Percentiles rank a stretch among this genome's conserved stretches.
Conservation (phyloP, 164 flowering plant genomes). For the Dillenia suffruticosa region DNA sequence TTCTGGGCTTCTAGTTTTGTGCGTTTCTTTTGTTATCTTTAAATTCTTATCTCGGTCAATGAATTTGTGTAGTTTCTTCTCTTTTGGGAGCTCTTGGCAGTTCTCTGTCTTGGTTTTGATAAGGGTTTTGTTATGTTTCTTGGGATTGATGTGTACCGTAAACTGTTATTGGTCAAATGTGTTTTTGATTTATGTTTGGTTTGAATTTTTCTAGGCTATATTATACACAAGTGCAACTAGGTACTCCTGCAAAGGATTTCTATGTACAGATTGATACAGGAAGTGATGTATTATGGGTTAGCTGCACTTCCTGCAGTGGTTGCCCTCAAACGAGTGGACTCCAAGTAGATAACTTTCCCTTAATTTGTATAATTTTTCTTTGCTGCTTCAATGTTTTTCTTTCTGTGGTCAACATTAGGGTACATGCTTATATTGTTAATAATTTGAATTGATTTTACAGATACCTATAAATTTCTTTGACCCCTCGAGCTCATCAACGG, state of each 20-base stretch:
- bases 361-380: neutral
- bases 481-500: constrained; percentile 64
- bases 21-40: neutral
- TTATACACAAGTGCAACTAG: constrained; percentile 68
- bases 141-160: neutral
- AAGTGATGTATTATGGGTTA: constrained; percentile 92
- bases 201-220: constrained; percentile 57
- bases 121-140: neutral
- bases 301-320: constrained; percentile 70
- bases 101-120: neutral
- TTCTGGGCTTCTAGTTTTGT: neutral
- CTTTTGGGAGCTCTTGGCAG: neutral
- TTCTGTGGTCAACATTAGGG: too few species aligned
- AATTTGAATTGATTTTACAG: constrained; percentile 27
- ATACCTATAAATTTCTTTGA: constrained; percentile 61
- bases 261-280: constrained; percentile 96
- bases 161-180: neutral
- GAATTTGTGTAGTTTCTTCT: neutral
- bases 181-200: neutral
- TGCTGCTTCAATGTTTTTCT: too few species aligned
- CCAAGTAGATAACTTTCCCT: constrained; percentile 36
- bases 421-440: too few species aligned
- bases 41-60: neutral
- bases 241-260: constrained; percentile 77
- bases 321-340: constrained; percentile 86